These are phyloP conservation scores for Fraxinus excelsior DNA, from an alignment of 257 asterid species.

Conservation along the genomic window DNA sequence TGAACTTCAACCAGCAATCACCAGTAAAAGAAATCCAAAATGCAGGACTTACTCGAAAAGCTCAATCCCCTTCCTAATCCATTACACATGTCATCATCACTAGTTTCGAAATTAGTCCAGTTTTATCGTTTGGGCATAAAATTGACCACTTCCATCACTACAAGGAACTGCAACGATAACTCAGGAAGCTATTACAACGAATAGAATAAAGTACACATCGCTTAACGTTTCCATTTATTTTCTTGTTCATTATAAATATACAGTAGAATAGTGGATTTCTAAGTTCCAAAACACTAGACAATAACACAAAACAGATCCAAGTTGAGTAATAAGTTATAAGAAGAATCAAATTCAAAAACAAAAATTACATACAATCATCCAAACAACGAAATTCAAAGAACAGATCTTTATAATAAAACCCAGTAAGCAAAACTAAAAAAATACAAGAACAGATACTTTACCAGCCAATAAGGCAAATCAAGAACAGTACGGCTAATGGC, in stretches of 20 bases:
- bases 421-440: constrained; percentile 1
- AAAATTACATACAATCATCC: not conserved
- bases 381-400: constrained; percentile 7
- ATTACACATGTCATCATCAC: not conserved
- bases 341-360: not conserved
- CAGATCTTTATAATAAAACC: constrained; percentile 7
- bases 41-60: not conserved
- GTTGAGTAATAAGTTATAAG: not conserved
- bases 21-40: not conserved
- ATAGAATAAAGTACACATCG: not conserved
- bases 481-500: constrained; percentile 41
- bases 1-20: not conserved
- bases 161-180: not conserved
- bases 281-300: not conserved
- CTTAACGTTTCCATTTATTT: not conserved
- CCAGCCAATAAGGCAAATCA: constrained; percentile 64
- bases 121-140: not conserved
- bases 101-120: not conserved
- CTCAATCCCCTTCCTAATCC: not conserved
- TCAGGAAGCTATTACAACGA: not conserved
- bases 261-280: too few relatives aligned
- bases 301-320: not conserved
- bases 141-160: not conserved
- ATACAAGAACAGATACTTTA: constrained; percentile 21
- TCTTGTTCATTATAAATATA: too few relatives aligned